These are phyloP conservation scores for Wilcoxina mikolae DNA, from an alignment of 495 filamentous ascomycete genomes.

Conservation along the genomic window DNA sequence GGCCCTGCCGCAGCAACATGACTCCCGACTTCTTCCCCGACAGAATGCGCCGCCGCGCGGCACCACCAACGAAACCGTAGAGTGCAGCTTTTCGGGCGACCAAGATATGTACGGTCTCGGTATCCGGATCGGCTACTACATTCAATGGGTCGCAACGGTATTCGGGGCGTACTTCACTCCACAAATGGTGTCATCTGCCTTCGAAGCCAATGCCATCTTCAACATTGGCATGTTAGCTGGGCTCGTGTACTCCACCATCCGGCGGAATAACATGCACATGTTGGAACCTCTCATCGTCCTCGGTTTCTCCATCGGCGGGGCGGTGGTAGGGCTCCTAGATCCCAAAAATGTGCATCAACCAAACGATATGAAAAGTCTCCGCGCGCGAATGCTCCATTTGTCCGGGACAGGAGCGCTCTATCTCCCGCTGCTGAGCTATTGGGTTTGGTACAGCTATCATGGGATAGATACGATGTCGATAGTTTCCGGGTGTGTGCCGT, in stretches of 20 bases:
- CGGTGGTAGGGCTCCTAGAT: constrained; percentile 3
- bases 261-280: constrained; percentile 10
- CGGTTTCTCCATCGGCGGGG: constrained; percentile 20
- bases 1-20: background rate
- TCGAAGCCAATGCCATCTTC: constrained; percentile 12
- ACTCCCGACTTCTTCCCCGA: background rate
- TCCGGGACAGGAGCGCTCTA: background rate
- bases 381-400: background rate
- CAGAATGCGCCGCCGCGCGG: background rate
- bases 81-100: constrained; percentile 28
- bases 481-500: background rate
- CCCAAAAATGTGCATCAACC: constrained; percentile 4
- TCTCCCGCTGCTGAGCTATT: constrained; percentile 9
- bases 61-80: background rate
- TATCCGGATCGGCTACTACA: constrained; percentile 32
- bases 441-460: constrained; percentile 15
- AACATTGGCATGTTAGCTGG: constrained; percentile 24
- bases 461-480: constrained; percentile 18
- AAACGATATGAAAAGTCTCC: constrained; percentile 1
- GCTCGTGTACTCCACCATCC: constrained; percentile 21
- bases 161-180: constrained; percentile 17
- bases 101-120: constrained; percentile 31
- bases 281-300: constrained; percentile 22
- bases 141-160: constrained; percentile 28
- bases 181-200: constrained; percentile 15